Evolutionary conservation across 1,284 basidiomycete genomes (phyloP).

Genomic region (Malassezia sp.): DNA sequence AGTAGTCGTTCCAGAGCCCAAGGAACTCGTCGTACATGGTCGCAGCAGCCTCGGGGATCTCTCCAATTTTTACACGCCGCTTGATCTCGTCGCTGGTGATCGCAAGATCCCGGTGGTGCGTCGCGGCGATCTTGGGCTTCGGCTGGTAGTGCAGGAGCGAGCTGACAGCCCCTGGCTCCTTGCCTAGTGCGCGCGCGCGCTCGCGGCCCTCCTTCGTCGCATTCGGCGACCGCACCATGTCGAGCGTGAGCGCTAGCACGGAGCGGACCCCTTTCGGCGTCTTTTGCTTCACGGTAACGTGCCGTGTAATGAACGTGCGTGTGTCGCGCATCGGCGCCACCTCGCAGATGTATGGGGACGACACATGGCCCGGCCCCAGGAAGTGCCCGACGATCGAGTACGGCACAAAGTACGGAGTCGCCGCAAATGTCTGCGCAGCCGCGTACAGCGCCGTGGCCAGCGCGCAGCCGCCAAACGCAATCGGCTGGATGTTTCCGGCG

Average conservation of each 20-base stretch:
- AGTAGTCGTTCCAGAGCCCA: constrained; percentile 6
- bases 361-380: constrained; percentile 25
- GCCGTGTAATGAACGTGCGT: constrained; percentile 29
- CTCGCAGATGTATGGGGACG: constrained; percentile 21
- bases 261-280: constrained; percentile 20
- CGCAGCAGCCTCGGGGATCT: constrained; percentile 12
- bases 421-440: constrained; percentile 25
- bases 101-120: constrained; percentile 13
- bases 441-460: constrained; percentile 22
- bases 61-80: constrained; percentile 18
- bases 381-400: constrained; percentile 32
- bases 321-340: constrained; percentile 26
- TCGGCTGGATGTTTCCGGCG: constrained; percentile 31
- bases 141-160: constrained; percentile 18
- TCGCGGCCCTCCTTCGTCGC: constrained; percentile 9
- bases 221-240: constrained; percentile 24
- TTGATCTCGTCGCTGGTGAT: constrained; percentile 10
- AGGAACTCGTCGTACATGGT: not conserved
- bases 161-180: not conserved
- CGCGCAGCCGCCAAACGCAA: constrained; percentile 37
- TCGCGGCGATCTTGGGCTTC: constrained; percentile 17
- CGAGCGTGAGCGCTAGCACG: constrained; percentile 24
- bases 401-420: constrained; percentile 20
- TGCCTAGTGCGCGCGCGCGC: not conserved
- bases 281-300: constrained; percentile 22